A percentile compares a stretch with the other conserved stretches of the same genome.
phyloP scores from a whole-genome alignment of 345 rosid species.

The Eucalyptus erythrocorys region DNA sequence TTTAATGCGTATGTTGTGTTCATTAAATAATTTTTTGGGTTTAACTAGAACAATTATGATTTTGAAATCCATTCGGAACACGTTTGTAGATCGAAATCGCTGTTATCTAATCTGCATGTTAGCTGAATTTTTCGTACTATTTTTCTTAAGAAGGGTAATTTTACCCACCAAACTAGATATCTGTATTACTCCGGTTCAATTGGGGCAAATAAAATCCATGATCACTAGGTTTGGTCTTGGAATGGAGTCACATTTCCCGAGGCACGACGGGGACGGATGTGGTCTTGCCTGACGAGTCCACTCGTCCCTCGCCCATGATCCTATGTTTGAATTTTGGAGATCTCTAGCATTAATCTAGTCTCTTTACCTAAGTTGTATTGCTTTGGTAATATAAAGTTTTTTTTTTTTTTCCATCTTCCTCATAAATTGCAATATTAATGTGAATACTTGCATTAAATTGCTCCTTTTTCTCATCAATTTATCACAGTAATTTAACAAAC shows the following conservation, averaged over 20 bases:
- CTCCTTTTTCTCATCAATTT: not conserved
- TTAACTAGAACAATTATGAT: not conserved
- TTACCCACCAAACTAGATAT: fast-evolving
- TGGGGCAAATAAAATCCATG: not conserved
- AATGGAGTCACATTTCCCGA: fast-evolving
- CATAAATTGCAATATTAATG: not conserved
- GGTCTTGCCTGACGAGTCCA: too few species aligned
- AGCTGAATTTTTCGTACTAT: not conserved
- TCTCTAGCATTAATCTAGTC: not conserved
- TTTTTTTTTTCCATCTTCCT: not conserved
- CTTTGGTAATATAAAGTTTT: not conserved
- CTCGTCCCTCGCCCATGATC: not conserved
- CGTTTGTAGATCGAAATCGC: fast-evolving
- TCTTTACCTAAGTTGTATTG: not conserved
- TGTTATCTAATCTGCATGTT: not conserved
- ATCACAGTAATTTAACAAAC: not conserved
- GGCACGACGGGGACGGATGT: not conserved
- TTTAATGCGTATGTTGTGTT: fast-evolving
- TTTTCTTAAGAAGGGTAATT: not conserved
- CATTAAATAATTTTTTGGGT: fast-evolving
- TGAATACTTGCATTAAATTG: not conserved
- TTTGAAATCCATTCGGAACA: not conserved
- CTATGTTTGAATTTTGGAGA: not conserved
- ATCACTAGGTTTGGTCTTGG: not conserved
- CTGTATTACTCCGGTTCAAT: fast-evolving